Percentiles rank a stretch among this genome's conserved stretches.
Evolutionary conservation across 352 stramenopile species (phyloP).

Genomic region (Phytophthora rubi): DNA sequence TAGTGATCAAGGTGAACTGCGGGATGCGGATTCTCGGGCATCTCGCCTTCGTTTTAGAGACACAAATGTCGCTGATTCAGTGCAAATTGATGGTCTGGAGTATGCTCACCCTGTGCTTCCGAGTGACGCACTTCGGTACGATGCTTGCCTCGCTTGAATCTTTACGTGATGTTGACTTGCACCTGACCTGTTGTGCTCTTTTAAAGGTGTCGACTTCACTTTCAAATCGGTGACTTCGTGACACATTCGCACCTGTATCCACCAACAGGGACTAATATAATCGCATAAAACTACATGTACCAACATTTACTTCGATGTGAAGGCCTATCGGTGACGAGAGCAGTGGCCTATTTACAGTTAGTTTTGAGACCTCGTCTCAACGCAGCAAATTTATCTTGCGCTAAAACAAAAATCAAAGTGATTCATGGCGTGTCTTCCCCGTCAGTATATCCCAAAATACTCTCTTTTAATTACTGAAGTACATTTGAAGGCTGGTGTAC

Average conservation of each 20-base stretch:
- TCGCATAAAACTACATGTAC: too few relatives aligned
- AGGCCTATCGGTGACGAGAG: too few relatives aligned
- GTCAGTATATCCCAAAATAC: neutral
- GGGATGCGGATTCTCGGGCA: neutral
- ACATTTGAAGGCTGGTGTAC: neutral
- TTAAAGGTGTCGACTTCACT: neutral
- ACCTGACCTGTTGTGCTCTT: neutral
- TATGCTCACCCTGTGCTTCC: neutral
- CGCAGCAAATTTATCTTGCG: too few relatives aligned
- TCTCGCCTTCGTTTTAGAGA: neutral
- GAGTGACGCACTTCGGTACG: neutral
- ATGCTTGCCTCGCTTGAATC: neutral
- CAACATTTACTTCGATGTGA: too few relatives aligned
- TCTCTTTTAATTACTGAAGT: neutral
- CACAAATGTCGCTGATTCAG: neutral
- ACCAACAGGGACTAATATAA: neutral
- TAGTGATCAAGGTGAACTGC: neutral
- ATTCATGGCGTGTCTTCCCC: too few relatives aligned
- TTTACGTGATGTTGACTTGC: neutral
- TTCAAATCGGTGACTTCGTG: neutral
- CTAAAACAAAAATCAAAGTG: too few relatives aligned
- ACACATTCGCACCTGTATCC: neutral
- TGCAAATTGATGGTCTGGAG: conserved; percentile 1
- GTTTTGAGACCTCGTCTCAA: too few relatives aligned
- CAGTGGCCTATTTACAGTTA: too few relatives aligned